Percentiles rank a stretch among this genome's conserved stretches.
Conservation (phyloP, 169 alveolate genomes). For the Perkinsus chesapeaki region DNA sequence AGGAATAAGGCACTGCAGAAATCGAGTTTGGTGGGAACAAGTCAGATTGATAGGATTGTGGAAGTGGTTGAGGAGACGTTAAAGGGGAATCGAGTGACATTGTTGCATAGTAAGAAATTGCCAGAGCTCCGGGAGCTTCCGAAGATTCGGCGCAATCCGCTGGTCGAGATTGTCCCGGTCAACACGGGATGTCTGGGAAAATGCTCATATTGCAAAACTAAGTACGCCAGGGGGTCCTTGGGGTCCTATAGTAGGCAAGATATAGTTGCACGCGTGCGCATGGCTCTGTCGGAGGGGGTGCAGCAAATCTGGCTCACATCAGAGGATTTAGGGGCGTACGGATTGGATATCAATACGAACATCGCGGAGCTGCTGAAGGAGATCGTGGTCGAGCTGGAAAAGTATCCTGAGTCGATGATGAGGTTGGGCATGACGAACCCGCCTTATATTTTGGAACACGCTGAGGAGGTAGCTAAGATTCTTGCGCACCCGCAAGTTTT, state of each 20-base stretch:
- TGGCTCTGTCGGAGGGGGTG: constrained; percentile 81
- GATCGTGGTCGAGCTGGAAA: constrained; percentile 44
- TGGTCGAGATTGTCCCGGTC: constrained; percentile 85
- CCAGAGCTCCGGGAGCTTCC: constrained; percentile 69
- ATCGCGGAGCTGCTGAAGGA: constrained; percentile 74
- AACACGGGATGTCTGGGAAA: constrained; percentile 96
- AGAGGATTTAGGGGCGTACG: constrained; percentile 97
- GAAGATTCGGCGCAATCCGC: constrained; percentile 89
- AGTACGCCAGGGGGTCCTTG: constrained; percentile 94
- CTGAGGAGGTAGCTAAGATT: constrained; percentile 79
- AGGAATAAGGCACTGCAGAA: constrained; percentile 37
- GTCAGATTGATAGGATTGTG: constrained; percentile 67
- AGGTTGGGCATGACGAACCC: constrained; percentile 99
- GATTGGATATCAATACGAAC: constrained; percentile 92
- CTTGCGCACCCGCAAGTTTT: constrained; percentile 87
- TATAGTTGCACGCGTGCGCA: constrained; percentile 73
- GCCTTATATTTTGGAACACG: constrained; percentile 91
- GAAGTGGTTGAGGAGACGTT: constrained; percentile 92
- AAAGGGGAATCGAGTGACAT: constrained; percentile 79
- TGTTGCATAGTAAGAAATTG: constrained; percentile 64
- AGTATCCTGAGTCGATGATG: constrained; percentile 64
- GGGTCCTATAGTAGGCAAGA: constrained; percentile 82
- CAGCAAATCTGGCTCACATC: constrained; percentile 96
- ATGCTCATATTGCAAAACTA: constrained; percentile 97
- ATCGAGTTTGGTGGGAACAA: constrained; percentile 51